phyloP scores from a whole-genome alignment of 1,139 yeast species.

The Hyphopichia buzzinii region DNA sequence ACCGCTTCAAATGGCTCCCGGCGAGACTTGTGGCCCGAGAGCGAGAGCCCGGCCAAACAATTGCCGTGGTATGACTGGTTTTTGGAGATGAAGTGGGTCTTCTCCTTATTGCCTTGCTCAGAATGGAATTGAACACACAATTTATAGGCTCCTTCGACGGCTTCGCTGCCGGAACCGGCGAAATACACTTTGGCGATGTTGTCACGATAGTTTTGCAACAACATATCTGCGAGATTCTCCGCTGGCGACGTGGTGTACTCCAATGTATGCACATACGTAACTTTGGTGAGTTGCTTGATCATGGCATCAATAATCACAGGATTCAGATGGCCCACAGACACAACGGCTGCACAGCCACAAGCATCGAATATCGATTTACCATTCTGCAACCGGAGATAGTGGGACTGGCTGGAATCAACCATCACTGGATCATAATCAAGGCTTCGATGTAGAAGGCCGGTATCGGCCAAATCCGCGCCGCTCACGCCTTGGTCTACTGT shows the following conservation, averaged over 20 bases:
- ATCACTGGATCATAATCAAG: not conserved
- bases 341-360: constrained; percentile 31
- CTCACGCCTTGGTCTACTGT: no score
- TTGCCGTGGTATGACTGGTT: constrained; percentile 21
- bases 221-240: constrained; percentile 11
- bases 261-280: constrained; percentile 11
- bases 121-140: constrained; percentile 10
- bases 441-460: not conserved
- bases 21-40: constrained; percentile 14
- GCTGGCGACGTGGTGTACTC: constrained; percentile 9
- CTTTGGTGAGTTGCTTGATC: constrained; percentile 14
- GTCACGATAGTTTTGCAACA: constrained; percentile 8
- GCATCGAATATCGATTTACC: constrained; percentile 20
- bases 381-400: constrained; percentile 12
- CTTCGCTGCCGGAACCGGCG: constrained; percentile 14
- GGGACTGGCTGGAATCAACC: constrained; percentile 7
- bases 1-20: constrained; percentile 12
- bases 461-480: not conserved
- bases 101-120: constrained; percentile 15
- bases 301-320: constrained; percentile 18
- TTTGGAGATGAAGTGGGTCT: constrained; percentile 15
- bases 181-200: constrained; percentile 10
- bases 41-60: constrained; percentile 16
- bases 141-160: constrained; percentile 20
- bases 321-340: constrained; percentile 24